phyloP scores from a whole-genome alignment of 345 rosid genomes.

The Physaria fendleri region DNA sequence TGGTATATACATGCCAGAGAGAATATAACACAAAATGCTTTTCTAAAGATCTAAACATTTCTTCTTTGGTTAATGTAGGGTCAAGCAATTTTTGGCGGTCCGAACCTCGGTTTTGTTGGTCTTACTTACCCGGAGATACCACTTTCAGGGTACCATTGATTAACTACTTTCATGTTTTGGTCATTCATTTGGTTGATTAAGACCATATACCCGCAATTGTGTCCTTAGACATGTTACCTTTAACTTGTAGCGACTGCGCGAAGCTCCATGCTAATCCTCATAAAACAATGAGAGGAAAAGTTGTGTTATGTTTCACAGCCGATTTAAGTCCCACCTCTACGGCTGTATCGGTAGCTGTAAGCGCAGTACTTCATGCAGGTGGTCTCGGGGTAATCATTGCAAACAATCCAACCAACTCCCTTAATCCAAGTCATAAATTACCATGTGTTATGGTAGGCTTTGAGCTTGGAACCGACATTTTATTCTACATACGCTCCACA shows the following conservation, averaged over 20 bases:
- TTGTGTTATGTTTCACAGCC: slow-evolving; percentile 52
- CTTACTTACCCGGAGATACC: slow-evolving; percentile 32
- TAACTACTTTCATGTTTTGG: neutral
- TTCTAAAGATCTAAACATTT: neutral
- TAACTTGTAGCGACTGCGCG: neutral
- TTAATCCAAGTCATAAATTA: slow-evolving; percentile 12
- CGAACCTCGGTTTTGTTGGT: slow-evolving; percentile 30
- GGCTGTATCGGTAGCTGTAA: slow-evolving; percentile 28
- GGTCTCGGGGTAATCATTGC: slow-evolving; percentile 56
- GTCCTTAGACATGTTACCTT: neutral
- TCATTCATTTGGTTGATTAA: too few species aligned
- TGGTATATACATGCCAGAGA: neutral
- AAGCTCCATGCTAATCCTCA: neutral
- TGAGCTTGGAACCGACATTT: slow-evolving; percentile 20
- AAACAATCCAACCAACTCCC: slow-evolving; percentile 39
- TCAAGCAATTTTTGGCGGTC: slow-evolving; percentile 43
- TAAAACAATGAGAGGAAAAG: slow-evolving; percentile 36
- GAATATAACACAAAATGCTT: neutral
- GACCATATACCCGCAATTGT: neutral
- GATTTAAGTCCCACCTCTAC: neutral
- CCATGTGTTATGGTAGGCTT: slow-evolving; percentile 14
- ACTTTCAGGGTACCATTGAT: neutral
- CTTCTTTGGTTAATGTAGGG: slow-evolving; percentile 33
- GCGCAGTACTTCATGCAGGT: slow-evolving; percentile 34
- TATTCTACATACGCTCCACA: slow-evolving; percentile 9